Evolutionary conservation across 768 basidiomycete species (phyloP), one percentile per base, ranked within the genome.

Genomic region (Coprinellus micaceus): DNA sequence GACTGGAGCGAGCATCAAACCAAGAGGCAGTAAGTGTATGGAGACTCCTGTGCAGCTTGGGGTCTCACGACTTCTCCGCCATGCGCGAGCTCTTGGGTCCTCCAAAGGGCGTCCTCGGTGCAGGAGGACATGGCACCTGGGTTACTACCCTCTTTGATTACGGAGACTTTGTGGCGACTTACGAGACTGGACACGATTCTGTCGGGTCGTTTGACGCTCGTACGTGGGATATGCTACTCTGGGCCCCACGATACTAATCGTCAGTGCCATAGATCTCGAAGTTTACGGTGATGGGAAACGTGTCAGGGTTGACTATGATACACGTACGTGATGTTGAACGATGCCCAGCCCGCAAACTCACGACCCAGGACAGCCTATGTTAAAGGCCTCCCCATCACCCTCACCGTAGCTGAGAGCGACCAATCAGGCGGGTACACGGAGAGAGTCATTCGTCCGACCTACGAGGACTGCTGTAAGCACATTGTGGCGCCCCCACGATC

Each of bases 141-240:
- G 36, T 51, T 24, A 51, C 49, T 7, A 30, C 49, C 10, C 49
- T 51, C 19, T 51, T 51, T 19, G 49, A 51, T 30, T 51, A 51
- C 12, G 49, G 49, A 15, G 49, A 37, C 19, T 51, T 51, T 22
- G 49, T 51, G 2, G 29, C 49, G 30, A 51, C 49, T 22, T 51
- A 51, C 33, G 49, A 51, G 33, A 51, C 49, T 21, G 49, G 49
- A 21, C 49, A 51, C 49, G 49, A 51, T 17, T 37, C 49, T 51
- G 49, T 51, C 29, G 49, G 49, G 10, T 51, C 49, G 15, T 51
- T 51, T 24, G 49, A 51, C 22, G 49, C 49, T 22, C 49, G 49
- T 51, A 24, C 26, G 25, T 48, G 24, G 11, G 44, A 13, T 46
- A 46, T 13, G 1, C 10, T n/a, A 49, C n/a, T 2, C 13, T 49